Base-by-base conservation (phyloP, 2,329 filamentous ascomycete species). In the Pseudogymnoascus sp. region DNA sequence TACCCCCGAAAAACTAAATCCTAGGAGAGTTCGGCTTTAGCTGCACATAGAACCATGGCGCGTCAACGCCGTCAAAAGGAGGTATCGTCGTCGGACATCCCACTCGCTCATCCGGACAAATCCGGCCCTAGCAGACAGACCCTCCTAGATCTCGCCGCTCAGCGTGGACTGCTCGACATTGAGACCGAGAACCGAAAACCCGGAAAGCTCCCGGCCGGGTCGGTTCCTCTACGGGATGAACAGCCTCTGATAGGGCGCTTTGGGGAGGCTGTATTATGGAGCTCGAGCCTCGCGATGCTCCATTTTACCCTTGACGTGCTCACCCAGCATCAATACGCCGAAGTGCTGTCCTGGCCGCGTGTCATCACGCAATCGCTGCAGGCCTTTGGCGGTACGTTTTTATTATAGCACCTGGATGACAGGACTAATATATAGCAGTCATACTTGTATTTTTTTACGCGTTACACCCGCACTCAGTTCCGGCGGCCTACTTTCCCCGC, bases 261-360 rank as follows among this genome's bases (percentile, higher is more conserved):
- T 5, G 69, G 67, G 11, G 85, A 88, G 39, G 76, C 83, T 0
- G 36, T 82, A 2, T 75, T 88, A 23, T 88, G 83, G 82, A 80
- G 79, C 5, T 75, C 84, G 10, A 86, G 85, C 66, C 75, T 95
- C 69, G 79, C 84, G 11, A 89, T 87, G 79, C 75, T 93, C 61
- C 89, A 93, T 72, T 86, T 92, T 68, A 91, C 88, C 0, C 81
- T 95, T 62, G 90, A 93, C 71, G 86, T 92, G 39, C 79, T 95
- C 10, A 89, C 92, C 21, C 88, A 91, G 73, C 82, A 87, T 69
- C 90, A 95, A 75, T 95, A 91, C 70, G 84, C 85, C n/a, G 80
- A 86, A 66, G 80, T 85, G 1, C 80, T 92, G 2, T 72, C 81
- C 3, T 91, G 86, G 86, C 64, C 71, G 0, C 23, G 59, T 4